Percentiles rank a stretch among this genome's conserved stretches.
Conservation (phyloP, 139 green algal species). For the Raphidocelis subcapitata region DNA sequence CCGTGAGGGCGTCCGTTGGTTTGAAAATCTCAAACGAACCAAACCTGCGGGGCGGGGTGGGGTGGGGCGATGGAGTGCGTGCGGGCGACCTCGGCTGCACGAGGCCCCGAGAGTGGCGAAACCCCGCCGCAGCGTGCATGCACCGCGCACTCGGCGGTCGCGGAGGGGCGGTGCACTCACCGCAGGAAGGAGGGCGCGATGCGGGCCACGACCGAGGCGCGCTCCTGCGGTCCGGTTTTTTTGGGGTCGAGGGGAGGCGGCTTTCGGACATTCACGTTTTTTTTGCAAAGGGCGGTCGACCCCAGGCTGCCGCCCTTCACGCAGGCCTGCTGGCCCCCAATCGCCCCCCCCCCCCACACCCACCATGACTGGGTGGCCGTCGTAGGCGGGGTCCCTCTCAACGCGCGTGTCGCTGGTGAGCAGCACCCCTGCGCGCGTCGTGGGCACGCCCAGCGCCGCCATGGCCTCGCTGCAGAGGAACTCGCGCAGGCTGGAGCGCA, state of each 20-base stretch:
- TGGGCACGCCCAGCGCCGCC: constrained; percentile 58
- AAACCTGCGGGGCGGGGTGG: constrained; percentile 53
- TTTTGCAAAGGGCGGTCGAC: too few relatives aligned
- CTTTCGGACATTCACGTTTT: not conserved
- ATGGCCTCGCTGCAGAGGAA: constrained; percentile 73
- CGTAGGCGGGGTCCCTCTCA: constrained; percentile 17
- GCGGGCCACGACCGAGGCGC: constrained; percentile 45
- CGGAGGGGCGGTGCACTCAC: too few relatives aligned
- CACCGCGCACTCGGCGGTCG: too few relatives aligned
- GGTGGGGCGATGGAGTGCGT: constrained; percentile 14
- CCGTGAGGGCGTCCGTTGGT: constrained; percentile 30
- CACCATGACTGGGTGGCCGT: constrained; percentile 9
- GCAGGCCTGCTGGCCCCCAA: too few relatives aligned
- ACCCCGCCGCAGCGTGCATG: too few relatives aligned
- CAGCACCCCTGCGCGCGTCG: constrained; percentile 48
- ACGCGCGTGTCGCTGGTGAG: constrained; percentile 35
- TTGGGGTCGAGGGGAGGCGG: constrained; percentile 42
- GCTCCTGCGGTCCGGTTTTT: constrained; percentile 42
- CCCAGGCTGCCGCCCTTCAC: too few relatives aligned
- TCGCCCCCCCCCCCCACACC: not conserved
- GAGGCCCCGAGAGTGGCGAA: too few relatives aligned
- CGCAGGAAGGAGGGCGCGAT: constrained; percentile 61
- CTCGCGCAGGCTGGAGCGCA: constrained; percentile 40
- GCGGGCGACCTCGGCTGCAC: too few relatives aligned
- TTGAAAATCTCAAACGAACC: constrained; percentile 66